These are phyloP conservation scores for Ramalina intermedia DNA, from an alignment of 495 filamentous ascomycete species.

Conservation along the genomic window DNA sequence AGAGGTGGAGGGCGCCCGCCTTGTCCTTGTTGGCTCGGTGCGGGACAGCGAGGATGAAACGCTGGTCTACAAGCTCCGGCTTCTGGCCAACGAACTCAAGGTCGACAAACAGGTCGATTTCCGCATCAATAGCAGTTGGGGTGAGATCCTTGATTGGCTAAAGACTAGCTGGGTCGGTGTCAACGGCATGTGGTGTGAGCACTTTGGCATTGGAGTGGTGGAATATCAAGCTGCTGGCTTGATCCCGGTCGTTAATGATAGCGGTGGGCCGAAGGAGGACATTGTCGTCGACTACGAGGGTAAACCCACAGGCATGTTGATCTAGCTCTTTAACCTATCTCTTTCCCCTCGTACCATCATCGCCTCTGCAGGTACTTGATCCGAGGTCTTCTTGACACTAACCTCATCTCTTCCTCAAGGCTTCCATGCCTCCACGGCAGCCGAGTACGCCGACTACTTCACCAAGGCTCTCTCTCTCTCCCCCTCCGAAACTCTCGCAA, in stretches of 20 bases:
- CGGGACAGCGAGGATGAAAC: slow-evolving; percentile 69
- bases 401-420: slow-evolving; percentile 28
- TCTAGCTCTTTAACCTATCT: too few relatives aligned
- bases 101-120: slow-evolving; percentile 76
- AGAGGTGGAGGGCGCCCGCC: slow-evolving; percentile 34
- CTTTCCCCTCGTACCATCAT: too few relatives aligned
- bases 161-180: slow-evolving; percentile 63
- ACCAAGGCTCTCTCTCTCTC: slow-evolving; percentile 56
- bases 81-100: slow-evolving; percentile 75
- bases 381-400: background rate
- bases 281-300: slow-evolving; percentile 74
- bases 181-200: slow-evolving; percentile 99
- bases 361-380: background rate
- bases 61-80: slow-evolving; percentile 76
- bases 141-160: slow-evolving; percentile 66
- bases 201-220: slow-evolving; percentile 96
- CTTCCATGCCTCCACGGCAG: slow-evolving; percentile 63
- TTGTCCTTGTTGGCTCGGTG: slow-evolving; percentile 80
- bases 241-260: slow-evolving; percentile 80
- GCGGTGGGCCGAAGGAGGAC: slow-evolving; percentile 81
- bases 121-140: slow-evolving; percentile 77
- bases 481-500: slow-evolving; percentile 48
- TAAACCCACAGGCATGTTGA: slow-evolving; percentile 46
- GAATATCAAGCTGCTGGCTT: slow-evolving; percentile 95
- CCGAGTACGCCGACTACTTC: slow-evolving; percentile 67